Percentiles rank a stretch among this genome's conserved stretches.
These are phyloP conservation scores for Ballota nigra DNA, from an alignment of 257 asterid species.

Conservation along the genomic window DNA sequence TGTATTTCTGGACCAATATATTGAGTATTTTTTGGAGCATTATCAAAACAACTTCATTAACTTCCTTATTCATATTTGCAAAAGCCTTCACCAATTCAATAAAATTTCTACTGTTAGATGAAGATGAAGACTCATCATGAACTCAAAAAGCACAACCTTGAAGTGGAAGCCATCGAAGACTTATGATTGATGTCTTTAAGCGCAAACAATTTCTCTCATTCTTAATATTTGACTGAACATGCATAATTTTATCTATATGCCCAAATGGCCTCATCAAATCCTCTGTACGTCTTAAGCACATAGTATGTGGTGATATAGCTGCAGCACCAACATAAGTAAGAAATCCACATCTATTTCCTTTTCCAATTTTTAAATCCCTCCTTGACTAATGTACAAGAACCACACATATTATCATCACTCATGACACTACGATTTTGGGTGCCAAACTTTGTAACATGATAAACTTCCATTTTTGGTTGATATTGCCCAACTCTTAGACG, in stretches of 20 bases:
- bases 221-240: background rate
- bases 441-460: no score
- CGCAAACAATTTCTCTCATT: background rate
- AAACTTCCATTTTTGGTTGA: no score
- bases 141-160: constrained; percentile 10
- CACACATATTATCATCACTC: no score
- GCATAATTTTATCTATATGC: no score
- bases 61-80: background rate
- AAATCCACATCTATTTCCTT: background rate
- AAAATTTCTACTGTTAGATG: background rate
- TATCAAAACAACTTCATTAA: background rate
- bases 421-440: no score
- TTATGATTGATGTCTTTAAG: background rate
- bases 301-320: constrained; percentile 5
- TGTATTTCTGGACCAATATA: background rate
- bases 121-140: background rate
- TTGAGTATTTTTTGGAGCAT: background rate
- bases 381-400: no score
- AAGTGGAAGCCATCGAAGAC: background rate
- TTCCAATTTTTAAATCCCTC: background rate
- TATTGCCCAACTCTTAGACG: no score
- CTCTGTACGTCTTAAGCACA: background rate
- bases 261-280: background rate
- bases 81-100: background rate
- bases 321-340: background rate